Conservation (phyloP, 768 basidiomycete genomes). For the Kwoniella sp. region DNA sequence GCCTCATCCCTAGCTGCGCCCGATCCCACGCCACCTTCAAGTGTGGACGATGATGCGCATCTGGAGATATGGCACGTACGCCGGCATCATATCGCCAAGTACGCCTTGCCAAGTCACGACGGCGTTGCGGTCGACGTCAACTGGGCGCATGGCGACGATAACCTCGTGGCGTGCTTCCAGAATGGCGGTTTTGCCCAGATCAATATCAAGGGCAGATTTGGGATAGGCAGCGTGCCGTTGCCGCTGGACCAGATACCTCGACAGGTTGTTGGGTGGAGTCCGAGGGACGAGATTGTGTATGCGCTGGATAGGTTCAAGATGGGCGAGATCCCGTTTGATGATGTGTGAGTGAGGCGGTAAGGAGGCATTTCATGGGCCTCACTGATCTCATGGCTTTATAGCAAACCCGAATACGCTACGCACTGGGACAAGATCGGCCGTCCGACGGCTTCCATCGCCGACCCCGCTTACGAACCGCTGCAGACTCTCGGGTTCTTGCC, state of each 20-base stretch:
- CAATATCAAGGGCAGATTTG: slow-evolving; percentile 18
- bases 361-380: background rate
- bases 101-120: slow-evolving; percentile 31
- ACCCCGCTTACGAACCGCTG: slow-evolving; percentile 40
- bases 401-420: slow-evolving; percentile 39
- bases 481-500: slow-evolving; percentile 33
- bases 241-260: slow-evolving; percentile 42
- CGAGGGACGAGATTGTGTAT: slow-evolving; percentile 38
- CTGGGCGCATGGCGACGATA: slow-evolving; percentile 31
- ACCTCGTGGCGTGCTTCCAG: slow-evolving; percentile 40
- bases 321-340: slow-evolving; percentile 49
- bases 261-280: slow-evolving; percentile 43
- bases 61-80: slow-evolving; percentile 50
- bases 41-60: slow-evolving; percentile 34
- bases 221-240: slow-evolving; percentile 11
- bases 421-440: slow-evolving; percentile 41
- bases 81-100: slow-evolving; percentile 45
- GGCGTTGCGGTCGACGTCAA: slow-evolving; percentile 35
- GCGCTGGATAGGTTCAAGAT: slow-evolving; percentile 40
- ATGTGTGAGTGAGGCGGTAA: slow-evolving; percentile 33
- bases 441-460: slow-evolving; percentile 29
- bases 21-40: background rate
- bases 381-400: slow-evolving; percentile 8
- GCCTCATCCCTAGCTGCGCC: background rate
- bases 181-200: slow-evolving; percentile 41